Base-by-base conservation (phyloP, 257 asterid species). In the Verbena officinalis region DNA sequence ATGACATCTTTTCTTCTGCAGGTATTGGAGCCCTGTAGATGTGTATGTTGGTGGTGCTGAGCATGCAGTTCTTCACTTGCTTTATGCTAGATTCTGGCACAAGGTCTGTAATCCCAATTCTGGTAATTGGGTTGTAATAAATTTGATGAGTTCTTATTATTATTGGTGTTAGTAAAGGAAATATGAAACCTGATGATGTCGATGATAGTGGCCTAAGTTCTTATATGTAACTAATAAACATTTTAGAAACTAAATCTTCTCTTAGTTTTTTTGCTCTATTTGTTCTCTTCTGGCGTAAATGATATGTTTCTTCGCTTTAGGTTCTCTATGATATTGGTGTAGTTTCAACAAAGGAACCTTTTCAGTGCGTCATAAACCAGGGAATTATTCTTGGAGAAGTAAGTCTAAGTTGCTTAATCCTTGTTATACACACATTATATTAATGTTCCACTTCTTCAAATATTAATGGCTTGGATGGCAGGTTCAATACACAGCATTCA, bases 41-140 rank as follows among this genome's bases (percentile, higher is more conserved):
- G 95, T 90, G 52, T 94, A 94, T 62, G 95, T 90, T 68, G 99
- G 99, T 60, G 99, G 99, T 73, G 97, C 99, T 69, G 99, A 94
- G 74, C 99, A 88, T 84, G 99, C 99, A 51, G 99, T 94, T 81
- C 99, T 94, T 79, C 99, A 94, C 83, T 81, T 94, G 77, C 97
- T 94, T 59, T 94, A 94, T 81, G 94, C 99, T 73, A 84, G 97
- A 78, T 94, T 94, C 81, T 94, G 99, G 99, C 99, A 94, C 95
- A 94, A 94, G 97, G 97, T 93, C 53, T 61, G 78, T 68, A 21
- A 44, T 5, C 33, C 33, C 33, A 2, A 27, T 27, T 27, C 2
- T 27, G 2, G 5, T 70, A 53, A 45, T 31, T 13, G 30, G 1
- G 31, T 34, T 50, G 48, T 43, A 43, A 44, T 39, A 1, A 23